A percentile compares a stretch with the other conserved stretches of the same genome.
phyloP scores from a whole-genome alignment of 495 filamentous ascomycete genomes.

The Neurospora sp. region DNA sequence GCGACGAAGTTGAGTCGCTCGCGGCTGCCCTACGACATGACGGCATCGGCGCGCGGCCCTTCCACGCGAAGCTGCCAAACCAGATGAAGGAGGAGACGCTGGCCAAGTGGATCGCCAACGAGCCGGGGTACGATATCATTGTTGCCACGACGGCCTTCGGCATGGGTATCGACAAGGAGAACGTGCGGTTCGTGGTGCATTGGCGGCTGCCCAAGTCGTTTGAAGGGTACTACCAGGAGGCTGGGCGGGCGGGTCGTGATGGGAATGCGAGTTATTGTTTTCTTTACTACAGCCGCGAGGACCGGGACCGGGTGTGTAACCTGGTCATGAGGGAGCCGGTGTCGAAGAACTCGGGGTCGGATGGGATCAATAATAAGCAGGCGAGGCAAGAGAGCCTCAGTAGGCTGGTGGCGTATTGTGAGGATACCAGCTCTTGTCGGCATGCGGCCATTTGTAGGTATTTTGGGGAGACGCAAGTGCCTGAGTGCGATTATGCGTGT shows the following conservation, averaged over 20 bases:
- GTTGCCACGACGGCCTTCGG: conserved; percentile 94
- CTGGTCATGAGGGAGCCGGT: conserved; percentile 35
- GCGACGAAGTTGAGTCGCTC: conserved; percentile 65
- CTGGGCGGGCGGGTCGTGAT: conserved; percentile 81
- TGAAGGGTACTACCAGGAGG: conserved; percentile 94
- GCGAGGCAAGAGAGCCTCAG: conserved; percentile 37
- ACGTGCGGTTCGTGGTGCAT: conserved; percentile 88
- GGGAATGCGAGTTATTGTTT: conserved; percentile 78
- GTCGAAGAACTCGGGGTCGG: conserved; percentile 23
- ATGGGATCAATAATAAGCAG: conserved; percentile 8
- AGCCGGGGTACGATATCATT: conserved; percentile 72
- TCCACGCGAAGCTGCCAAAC: conserved; percentile 56
- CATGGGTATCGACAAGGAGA: conserved; percentile 94
- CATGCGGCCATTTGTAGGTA: conserved; percentile 70
- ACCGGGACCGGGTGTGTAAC: conserved; percentile 63
- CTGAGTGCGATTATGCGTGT: conserved; percentile 73
- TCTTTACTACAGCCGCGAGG: conserved; percentile 78
- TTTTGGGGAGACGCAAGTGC: conserved; percentile 59
- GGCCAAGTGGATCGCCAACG: conserved; percentile 64
- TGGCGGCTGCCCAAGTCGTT: conserved; percentile 89
- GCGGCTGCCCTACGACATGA: conserved; percentile 51
- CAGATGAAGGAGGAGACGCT: conserved; percentile 54
- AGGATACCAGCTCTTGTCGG: conserved; percentile 59
- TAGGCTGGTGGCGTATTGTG: conserved; percentile 69
- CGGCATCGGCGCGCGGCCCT: conserved; percentile 59